Conservation (phyloP, 768 basidiomycete species). For the Saitozyma sp. region DNA sequence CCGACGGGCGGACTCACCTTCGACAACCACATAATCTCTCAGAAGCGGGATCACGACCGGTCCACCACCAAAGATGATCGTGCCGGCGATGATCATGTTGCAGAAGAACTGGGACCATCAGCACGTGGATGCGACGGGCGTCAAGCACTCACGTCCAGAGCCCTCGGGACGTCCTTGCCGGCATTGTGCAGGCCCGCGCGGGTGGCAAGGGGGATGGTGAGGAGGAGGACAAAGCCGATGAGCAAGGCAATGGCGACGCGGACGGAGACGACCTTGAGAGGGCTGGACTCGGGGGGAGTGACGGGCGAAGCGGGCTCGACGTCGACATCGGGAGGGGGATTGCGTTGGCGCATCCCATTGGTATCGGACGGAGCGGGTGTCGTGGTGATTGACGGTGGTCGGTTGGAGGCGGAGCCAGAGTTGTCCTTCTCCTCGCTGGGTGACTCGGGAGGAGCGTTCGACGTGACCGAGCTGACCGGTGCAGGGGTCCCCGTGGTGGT, state of each 20-base stretch:
- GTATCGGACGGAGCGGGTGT: neutral
- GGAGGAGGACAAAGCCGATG: constrained; percentile 27
- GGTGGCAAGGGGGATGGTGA: constrained; percentile 15
- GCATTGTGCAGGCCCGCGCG: constrained; percentile 13
- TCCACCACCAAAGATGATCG: constrained; percentile 55
- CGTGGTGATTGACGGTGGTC: neutral
- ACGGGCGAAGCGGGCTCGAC: neutral
- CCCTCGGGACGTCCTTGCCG: constrained; percentile 16
- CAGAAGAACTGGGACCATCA: constrained; percentile 17
- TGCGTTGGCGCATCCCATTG: neutral
- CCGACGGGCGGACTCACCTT: constrained; percentile 21
- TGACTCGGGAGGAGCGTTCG: neutral
- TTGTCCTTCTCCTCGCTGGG: neutral
- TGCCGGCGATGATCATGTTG: constrained; percentile 35
- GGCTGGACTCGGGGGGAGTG: neutral
- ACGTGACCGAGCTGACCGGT: neutral
- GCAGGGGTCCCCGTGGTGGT: neutral
- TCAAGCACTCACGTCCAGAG: constrained; percentile 8
- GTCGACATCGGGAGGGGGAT: neutral
- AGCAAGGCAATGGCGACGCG: constrained; percentile 16
- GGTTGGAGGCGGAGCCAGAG: neutral
- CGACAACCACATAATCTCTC: constrained; percentile 59
- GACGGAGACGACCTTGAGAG: constrained; percentile 14
- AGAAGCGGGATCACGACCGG: constrained; percentile 63
- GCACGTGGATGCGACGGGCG: neutral